Evolutionary conservation across 2,329 filamentous ascomycete species (phyloP).

Genomic region (Clarireedia monteithiana): DNA sequence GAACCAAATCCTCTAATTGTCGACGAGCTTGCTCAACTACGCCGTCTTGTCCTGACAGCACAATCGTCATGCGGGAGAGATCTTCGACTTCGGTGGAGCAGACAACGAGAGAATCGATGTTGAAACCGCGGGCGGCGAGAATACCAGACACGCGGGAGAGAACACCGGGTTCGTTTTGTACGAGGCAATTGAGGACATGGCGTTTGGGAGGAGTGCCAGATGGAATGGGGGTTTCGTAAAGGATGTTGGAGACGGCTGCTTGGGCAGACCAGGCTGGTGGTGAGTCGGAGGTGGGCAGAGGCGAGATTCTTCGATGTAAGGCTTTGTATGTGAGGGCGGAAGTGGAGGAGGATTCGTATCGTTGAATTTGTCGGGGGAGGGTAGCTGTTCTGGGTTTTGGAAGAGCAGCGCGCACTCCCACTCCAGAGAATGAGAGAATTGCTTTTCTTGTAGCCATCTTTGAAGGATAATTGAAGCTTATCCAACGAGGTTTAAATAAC

Average conservation of each 20-base stretch:
- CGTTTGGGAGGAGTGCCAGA: constrained; percentile 80
- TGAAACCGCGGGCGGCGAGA: constrained; percentile 91
- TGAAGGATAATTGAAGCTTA: not conserved
- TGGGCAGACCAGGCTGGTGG: constrained; percentile 81
- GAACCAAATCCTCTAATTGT: constrained; percentile 92
- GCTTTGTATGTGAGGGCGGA: constrained; percentile 97
- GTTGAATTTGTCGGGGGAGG: constrained; percentile 18
- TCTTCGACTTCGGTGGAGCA: constrained; percentile 97
- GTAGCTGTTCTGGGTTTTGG: constrained; percentile 15
- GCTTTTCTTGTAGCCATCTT: constrained; percentile 28
- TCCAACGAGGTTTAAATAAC: not conserved
- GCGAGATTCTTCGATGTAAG: constrained; percentile 80
- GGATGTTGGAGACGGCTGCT: constrained; percentile 92
- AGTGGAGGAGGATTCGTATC: constrained; percentile 57
- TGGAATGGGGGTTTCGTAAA: constrained; percentile 92
- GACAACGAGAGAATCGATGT: constrained; percentile 96
- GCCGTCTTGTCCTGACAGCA: constrained; percentile 90
- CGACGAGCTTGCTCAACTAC: constrained; percentile 94
- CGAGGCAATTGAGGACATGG: constrained; percentile 94
- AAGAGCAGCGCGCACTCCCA: constrained; percentile 17
- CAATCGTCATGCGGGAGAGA: constrained; percentile 96
- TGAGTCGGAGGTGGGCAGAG: constrained; percentile 70
- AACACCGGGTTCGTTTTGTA: constrained; percentile 98
- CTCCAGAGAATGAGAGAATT: constrained; percentile 20
- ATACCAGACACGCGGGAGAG: constrained; percentile 95